Evolutionary conservation across 2,329 filamentous ascomycete genomes (phyloP).

Genomic region (Paracorniculantispora psalliotae): DNA sequence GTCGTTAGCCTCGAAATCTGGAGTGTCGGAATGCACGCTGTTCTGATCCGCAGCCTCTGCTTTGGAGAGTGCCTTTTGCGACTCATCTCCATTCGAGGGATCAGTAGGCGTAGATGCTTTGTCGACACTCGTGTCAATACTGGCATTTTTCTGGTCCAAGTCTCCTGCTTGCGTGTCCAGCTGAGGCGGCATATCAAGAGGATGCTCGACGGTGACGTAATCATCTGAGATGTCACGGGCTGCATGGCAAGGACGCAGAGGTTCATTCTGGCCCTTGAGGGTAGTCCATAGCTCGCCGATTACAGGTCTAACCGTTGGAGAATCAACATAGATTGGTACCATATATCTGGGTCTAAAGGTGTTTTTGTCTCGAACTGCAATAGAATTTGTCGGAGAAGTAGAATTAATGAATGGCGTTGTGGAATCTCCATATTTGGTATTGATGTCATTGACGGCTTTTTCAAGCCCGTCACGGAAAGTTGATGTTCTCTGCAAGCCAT

Average conservation of each 20-base stretch:
- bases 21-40: no score
- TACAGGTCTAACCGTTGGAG: not conserved
- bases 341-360: constrained; percentile 17
- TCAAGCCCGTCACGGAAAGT: constrained; percentile 27
- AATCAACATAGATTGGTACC: constrained; percentile 6
- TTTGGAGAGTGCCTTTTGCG: not conserved
- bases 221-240: no score
- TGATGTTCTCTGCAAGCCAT: constrained; percentile 22
- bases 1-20: no score
- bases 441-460: constrained; percentile 26
- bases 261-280: not conserved
- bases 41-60: not conserved
- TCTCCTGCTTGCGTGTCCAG: no score
- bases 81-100: not conserved
- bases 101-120: not conserved
- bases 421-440: constrained; percentile 23
- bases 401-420: constrained; percentile 6
- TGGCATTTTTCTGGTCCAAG: no score
- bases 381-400: constrained; percentile 2
- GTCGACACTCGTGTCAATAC: no score
- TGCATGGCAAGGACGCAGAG: not conserved
- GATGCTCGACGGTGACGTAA: no score
- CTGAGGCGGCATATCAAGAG: no score
- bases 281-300: constrained; percentile 4
- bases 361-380: constrained; percentile 12